Evolutionary conservation across 2,329 filamentous ascomycete species (phyloP).

Genomic region (Claviceps citrina): DNA sequence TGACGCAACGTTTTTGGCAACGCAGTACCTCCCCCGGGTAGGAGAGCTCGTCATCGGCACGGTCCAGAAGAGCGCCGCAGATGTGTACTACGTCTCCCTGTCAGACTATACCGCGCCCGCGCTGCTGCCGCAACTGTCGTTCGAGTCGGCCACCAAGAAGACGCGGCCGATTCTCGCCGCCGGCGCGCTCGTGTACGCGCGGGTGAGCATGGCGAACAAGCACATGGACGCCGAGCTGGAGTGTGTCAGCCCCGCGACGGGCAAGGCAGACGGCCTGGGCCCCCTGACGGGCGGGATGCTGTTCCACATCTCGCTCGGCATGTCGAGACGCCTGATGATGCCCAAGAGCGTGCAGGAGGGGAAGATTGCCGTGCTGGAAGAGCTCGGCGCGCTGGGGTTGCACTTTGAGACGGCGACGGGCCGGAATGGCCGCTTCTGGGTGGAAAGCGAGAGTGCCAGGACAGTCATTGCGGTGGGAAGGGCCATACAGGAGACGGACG

Average conservation of each 20-base stretch:
- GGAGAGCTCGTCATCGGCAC: slow-evolving; percentile 83
- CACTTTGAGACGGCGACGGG: slow-evolving; percentile 90
- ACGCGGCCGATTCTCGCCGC: slow-evolving; percentile 62
- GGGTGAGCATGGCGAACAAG: slow-evolving; percentile 60
- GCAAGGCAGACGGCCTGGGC: slow-evolving; percentile 77
- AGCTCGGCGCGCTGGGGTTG: slow-evolving; percentile 58
- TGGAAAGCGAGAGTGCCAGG: slow-evolving; percentile 61
- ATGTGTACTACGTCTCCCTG: slow-evolving; percentile 67
- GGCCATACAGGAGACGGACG: slow-evolving; percentile 65
- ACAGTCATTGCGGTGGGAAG: slow-evolving; percentile 64
- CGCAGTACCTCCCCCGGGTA: slow-evolving; percentile 65
- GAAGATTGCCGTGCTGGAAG: slow-evolving; percentile 59
- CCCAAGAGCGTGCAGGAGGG: slow-evolving; percentile 45
- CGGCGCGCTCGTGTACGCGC: slow-evolving; percentile 77
- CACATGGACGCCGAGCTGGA: slow-evolving; percentile 84
- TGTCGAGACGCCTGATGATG: slow-evolving; percentile 67
- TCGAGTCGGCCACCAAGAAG: slow-evolving; percentile 85
- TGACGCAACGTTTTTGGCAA: too few species aligned
- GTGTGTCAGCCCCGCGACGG: slow-evolving; percentile 73
- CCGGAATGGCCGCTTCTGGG: slow-evolving; percentile 84
- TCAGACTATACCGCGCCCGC: slow-evolving; percentile 50
- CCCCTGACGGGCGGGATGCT: slow-evolving; percentile 75
- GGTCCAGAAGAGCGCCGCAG: slow-evolving; percentile 57
- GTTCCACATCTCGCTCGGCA: slow-evolving; percentile 61
- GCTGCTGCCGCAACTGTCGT: slow-evolving; percentile 72